Evolutionary conservation across 805 yeast genomes (phyloP).

Genomic region (Teunomyces panamensis): DNA sequence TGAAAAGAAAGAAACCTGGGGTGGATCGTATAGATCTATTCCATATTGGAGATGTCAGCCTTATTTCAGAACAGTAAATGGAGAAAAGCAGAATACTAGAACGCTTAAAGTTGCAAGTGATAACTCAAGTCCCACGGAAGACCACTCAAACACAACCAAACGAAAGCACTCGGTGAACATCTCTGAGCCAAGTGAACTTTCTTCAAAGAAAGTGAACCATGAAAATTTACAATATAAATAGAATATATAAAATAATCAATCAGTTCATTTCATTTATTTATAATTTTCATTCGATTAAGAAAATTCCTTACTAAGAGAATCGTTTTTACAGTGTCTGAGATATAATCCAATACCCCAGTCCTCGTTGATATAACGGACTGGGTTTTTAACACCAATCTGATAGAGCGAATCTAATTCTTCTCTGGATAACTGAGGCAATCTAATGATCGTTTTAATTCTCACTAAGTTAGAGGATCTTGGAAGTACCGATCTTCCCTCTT

Average conservation of each 20-base stretch:
- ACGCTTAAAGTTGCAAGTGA: slow-evolving; percentile 39
- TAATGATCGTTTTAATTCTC: slow-evolving; percentile 48
- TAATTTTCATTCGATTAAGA: neutral
- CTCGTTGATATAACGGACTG: slow-evolving; percentile 30
- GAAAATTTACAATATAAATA: neutral
- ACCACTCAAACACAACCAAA: neutral
- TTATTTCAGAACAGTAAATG: slow-evolving; percentile 85
- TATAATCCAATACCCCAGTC: slow-evolving; percentile 38
- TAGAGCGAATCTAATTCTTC: slow-evolving; percentile 36
- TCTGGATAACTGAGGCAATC: slow-evolving; percentile 32
- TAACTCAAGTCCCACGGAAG: neutral
- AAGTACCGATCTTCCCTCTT: slow-evolving; percentile 57
- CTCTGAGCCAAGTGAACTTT: neutral
- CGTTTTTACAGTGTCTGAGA: slow-evolving; percentile 37
- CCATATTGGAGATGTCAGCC: slow-evolving; percentile 99
- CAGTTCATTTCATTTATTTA: neutral
- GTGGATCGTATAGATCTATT: slow-evolving; percentile 73
- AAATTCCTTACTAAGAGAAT: slow-evolving; percentile 10
- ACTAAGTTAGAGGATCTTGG: slow-evolving; percentile 72
- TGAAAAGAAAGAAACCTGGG: slow-evolving; percentile 57
- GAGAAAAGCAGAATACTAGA: slow-evolving; percentile 48
- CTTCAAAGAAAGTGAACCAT: neutral
- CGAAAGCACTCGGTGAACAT: neutral
- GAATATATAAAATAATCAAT: too few species aligned
- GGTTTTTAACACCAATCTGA: slow-evolving; percentile 26